phyloP scores from a whole-genome alignment of 2,329 filamentous ascomycete genomes.

The Aureobasidium leucospermi region DNA sequence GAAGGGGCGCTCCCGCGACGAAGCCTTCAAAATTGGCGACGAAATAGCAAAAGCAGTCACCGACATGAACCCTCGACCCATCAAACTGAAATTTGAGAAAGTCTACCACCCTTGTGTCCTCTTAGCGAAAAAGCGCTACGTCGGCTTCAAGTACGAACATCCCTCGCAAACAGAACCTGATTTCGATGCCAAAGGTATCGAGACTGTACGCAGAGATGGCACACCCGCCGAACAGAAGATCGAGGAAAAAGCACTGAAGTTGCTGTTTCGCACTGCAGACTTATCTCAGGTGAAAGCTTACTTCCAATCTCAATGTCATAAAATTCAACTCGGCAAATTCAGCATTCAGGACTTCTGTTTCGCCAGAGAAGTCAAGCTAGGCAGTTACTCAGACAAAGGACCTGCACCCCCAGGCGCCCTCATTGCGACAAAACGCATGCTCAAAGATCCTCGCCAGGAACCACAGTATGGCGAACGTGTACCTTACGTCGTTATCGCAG shows the following conservation, averaged over 20 bases:
- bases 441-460: conserved; percentile 76
- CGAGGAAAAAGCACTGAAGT: conserved; percentile 81
- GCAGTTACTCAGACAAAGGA: conserved; percentile 76
- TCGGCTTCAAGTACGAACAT: conserved; percentile 92
- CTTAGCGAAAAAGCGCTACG: conserved; percentile 94
- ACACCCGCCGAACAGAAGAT: conserved; percentile 96
- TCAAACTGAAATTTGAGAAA: conserved; percentile 98
- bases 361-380: conserved; percentile 82
- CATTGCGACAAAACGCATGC: conserved; percentile 79
- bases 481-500: conserved; percentile 87
- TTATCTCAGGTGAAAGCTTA: conserved; percentile 82
- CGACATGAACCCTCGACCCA: conserved; percentile 77
- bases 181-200: conserved; percentile 97
- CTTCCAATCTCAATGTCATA: conserved; percentile 82
- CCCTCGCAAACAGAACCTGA: conserved; percentile 69
- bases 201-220: conserved; percentile 90
- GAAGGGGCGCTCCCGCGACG: conserved; percentile 74
- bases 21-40: conserved; percentile 87
- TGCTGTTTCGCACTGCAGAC: conserved; percentile 85
- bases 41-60: conserved; percentile 87
- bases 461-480: conserved; percentile 93
- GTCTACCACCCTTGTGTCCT: conserved; percentile 94
- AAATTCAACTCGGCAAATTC: conserved; percentile 83
- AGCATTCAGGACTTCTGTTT: conserved; percentile 96
- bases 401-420: conserved; percentile 78